Conservation (phyloP, 2,329 filamentous ascomycete genomes). For the Microthyrium microscopicum region DNA sequence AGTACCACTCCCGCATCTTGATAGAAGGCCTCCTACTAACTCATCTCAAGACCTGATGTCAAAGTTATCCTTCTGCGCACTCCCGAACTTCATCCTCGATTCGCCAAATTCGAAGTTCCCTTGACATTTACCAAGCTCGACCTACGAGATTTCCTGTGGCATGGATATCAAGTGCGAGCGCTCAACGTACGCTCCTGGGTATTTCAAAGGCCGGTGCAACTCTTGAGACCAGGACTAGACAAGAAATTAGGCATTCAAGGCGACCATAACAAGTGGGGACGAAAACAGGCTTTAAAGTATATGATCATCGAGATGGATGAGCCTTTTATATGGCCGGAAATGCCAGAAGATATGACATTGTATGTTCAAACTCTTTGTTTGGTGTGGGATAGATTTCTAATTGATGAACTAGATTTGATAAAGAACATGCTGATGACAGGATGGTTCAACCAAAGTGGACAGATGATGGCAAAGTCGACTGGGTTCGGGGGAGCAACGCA, state of each 20-base stretch:
- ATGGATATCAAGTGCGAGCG: slow-evolving; percentile 64
- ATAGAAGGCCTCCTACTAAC: not conserved
- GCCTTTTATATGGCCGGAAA: slow-evolving; percentile 76
- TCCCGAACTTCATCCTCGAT: slow-evolving; percentile 54
- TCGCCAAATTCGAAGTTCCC: slow-evolving; percentile 81
- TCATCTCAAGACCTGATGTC: slow-evolving; percentile 54
- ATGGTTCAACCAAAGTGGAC: too few relatives aligned
- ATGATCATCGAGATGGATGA: slow-evolving; percentile 85
- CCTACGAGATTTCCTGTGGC: slow-evolving; percentile 82
- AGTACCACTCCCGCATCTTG: not conserved
- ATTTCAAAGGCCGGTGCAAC: too few relatives aligned
- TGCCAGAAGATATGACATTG: slow-evolving; percentile 42
- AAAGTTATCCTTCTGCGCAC: slow-evolving; percentile 63
- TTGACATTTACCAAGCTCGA: slow-evolving; percentile 93
- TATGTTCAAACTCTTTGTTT: slow-evolving; percentile 34
- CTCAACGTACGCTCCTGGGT: slow-evolving; percentile 64
- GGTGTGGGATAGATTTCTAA: too few relatives aligned
- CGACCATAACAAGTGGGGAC: slow-evolving; percentile 38
- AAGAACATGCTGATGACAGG: too few relatives aligned
- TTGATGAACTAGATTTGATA: too few relatives aligned
- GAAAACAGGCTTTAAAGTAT: slow-evolving; percentile 62
- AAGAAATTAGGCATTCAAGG: slow-evolving; percentile 25
- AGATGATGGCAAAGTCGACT: too few relatives aligned
- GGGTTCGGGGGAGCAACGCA: not conserved
- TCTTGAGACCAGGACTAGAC: slow-evolving; percentile 39